Evolutionary conservation across 2,329 filamentous ascomycete genomes (phyloP).

Genomic region (Ophiostoma ulmi): DNA sequence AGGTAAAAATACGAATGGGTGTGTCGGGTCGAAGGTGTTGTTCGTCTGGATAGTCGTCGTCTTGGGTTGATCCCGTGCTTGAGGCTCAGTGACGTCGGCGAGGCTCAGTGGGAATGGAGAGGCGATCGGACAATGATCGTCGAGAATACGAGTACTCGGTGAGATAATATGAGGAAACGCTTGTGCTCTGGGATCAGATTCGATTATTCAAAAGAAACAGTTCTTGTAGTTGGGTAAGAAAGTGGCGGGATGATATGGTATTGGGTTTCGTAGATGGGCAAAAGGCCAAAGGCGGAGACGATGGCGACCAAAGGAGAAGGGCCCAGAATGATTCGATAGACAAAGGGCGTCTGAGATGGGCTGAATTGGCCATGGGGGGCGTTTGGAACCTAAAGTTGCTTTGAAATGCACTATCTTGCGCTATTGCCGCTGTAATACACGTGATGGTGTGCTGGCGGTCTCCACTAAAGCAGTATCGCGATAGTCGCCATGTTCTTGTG

Average conservation of each 20-base stretch:
- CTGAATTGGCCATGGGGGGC: neutral
- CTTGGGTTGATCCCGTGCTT: neutral
- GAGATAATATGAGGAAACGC: neutral
- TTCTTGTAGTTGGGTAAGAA: neutral
- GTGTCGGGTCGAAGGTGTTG: neutral
- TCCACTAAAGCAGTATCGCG: neutral
- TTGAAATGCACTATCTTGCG: neutral
- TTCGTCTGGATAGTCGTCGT: conserved; percentile 5
- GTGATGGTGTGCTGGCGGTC: neutral
- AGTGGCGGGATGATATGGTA: conserved; percentile 5
- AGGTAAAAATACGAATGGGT: neutral
- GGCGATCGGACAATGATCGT: neutral
- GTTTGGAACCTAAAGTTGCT: neutral
- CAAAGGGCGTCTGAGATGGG: conserved; percentile 6
- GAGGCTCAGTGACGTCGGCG: neutral
- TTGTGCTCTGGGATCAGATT: neutral
- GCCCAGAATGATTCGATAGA: conserved; percentile 11
- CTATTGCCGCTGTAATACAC: neutral
- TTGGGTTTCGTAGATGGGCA: conserved; percentile 19
- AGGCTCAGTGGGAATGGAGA: neutral
- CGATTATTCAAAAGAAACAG: neutral
- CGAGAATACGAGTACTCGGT: too few relatives aligned
- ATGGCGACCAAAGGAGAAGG: conserved; percentile 17
- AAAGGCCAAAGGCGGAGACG: conserved; percentile 19
- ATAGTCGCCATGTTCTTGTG: neutral